Evolutionary conservation across 2,329 filamentous ascomycete genomes (phyloP), one percentile per base, ranked within the genome.

Genomic region (Sclerotinia borealis): DNA sequence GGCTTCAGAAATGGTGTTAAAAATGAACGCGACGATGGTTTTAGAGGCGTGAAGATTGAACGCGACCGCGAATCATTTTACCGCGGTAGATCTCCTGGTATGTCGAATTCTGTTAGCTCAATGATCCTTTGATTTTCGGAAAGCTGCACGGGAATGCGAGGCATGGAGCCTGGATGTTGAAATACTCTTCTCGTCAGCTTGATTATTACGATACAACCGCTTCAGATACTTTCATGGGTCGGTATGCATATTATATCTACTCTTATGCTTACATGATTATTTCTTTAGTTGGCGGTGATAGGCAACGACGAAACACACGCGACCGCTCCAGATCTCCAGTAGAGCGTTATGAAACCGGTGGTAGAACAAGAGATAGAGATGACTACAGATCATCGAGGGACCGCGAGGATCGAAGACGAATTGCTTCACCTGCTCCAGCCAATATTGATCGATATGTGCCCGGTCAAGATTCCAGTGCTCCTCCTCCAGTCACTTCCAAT

Each of bases 361-460:
- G 76, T 56, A 85, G 89, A 51, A 62, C 72, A 31, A 76, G 77
- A 27, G 62, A 64, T 19, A 83, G 90, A 69, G 89, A 92, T 67
- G 89, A 92, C 61, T 87, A 89, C 71, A 80, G 80, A 55, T 74
- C 74, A 48, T 70, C 76, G 58, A 78, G 83, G 65, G 70, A 72
- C 58, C 80, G 86, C 60, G 86, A 91, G 64, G 86, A 88, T 68
- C 78, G 81, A 69, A 85, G 88, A 64, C 75, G 91, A 69, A 71
- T 64, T 13, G 39, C 82, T 73, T 82, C 87, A 11, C 79, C 87
- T 73, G 56, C 73, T 66, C 79, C 88, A 36, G 83, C 87, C 64
- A 90, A 89, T 64, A 95, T 96, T 68, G 91, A 96, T 74, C 86
- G 91, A 70, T 95, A 95, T 73, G 88, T 95, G 25, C 91, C 91